Evolutionary conservation across 2,329 filamentous ascomycete species (phyloP).

Genomic region (Lasiodiplodia sp.): DNA sequence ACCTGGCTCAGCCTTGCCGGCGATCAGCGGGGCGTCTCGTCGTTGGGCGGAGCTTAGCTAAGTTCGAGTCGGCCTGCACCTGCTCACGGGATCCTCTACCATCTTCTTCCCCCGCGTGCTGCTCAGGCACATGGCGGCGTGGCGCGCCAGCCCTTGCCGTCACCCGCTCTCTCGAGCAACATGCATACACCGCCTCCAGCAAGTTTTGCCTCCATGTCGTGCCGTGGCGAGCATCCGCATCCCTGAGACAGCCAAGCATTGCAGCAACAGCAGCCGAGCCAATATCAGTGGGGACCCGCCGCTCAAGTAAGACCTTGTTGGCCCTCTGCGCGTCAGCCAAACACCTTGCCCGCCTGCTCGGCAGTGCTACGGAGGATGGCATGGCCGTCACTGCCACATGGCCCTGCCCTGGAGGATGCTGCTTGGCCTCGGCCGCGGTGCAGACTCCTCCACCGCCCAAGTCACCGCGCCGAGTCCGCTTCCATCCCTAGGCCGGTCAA

Average conservation of each 20-base stretch:
- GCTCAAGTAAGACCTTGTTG: constrained; percentile 28
- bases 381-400: constrained; percentile 29
- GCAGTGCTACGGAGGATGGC: constrained; percentile 26
- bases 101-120: constrained; percentile 15
- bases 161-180: neutral
- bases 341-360: constrained; percentile 4
- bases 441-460: neutral
- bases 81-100: constrained; percentile 10
- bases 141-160: constrained; percentile 27
- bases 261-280: constrained; percentile 21
- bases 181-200: constrained; percentile 7
- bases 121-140: constrained; percentile 26
- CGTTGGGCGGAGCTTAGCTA: constrained; percentile 19
- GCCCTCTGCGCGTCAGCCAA: constrained; percentile 9
- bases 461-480: constrained; percentile 9
- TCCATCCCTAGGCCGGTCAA: constrained; percentile 17
- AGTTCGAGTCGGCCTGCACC: neutral
- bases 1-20: constrained; percentile 29
- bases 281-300: constrained; percentile 26
- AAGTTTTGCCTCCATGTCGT: constrained; percentile 17
- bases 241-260: constrained; percentile 24
- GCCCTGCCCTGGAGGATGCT: constrained; percentile 20
- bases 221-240: constrained; percentile 23
- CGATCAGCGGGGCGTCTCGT: constrained; percentile 15
- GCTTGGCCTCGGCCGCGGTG: constrained; percentile 2